Evolutionary conservation across 192 early-diverging fungal genomes (phyloP).

Genomic region (Backusella morwellensis): DNA sequence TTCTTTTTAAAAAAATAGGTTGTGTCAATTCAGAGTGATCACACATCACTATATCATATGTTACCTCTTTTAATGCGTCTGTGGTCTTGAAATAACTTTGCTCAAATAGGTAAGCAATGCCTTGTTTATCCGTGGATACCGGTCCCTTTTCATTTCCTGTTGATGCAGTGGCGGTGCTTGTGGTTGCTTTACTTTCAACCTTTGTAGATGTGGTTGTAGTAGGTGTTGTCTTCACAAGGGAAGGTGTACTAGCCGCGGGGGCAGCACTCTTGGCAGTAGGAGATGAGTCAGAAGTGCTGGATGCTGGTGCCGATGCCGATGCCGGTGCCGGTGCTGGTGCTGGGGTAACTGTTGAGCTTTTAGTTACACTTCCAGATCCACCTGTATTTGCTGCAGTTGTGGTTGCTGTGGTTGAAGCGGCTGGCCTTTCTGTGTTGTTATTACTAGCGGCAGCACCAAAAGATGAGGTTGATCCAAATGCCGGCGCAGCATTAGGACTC

Average conservation of each 20-base stretch:
- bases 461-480: constrained; percentile 12
- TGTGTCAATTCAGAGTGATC: neutral
- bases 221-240: neutral
- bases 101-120: constrained; percentile 24
- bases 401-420: neutral
- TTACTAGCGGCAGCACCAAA: neutral
- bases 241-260: neutral
- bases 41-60: neutral
- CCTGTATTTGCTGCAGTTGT: neutral
- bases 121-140: neutral
- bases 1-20: neutral
- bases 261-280: no score
- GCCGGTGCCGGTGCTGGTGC: neutral
- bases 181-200: neutral
- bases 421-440: neutral
- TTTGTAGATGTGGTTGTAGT: neutral
- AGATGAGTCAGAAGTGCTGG: neutral
- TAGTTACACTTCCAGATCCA: neutral
- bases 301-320: neutral
- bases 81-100: constrained; percentile 4
- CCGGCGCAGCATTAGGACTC: neutral
- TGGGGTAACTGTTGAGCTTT: neutral
- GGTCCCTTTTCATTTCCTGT: neutral
- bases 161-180: neutral
- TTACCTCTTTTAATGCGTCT: constrained; percentile 6